These are phyloP conservation scores for Syncephalastrum contaminatum DNA, from an alignment of 371 early-diverging fungal species.

Conservation along the genomic window DNA sequence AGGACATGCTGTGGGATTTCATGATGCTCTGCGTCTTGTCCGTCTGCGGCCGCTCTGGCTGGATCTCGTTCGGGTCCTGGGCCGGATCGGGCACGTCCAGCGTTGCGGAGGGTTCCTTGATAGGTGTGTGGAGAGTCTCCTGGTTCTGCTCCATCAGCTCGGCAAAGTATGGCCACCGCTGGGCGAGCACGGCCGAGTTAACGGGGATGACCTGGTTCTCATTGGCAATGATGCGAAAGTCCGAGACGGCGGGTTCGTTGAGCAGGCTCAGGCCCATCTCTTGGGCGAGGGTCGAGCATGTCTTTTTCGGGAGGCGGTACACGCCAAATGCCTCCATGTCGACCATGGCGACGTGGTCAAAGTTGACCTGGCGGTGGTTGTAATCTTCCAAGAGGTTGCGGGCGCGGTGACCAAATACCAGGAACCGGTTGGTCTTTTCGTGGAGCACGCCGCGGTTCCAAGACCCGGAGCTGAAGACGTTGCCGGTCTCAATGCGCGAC, in stretches of 20 bases:
- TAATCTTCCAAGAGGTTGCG: slow-evolving; percentile 70
- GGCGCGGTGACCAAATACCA: slow-evolving; percentile 68
- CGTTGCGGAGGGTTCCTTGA: not conserved
- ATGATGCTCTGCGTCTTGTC: slow-evolving; percentile 9
- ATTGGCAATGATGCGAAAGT: slow-evolving; percentile 53
- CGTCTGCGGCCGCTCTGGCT: slow-evolving; percentile 6
- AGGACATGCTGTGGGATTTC: slow-evolving; percentile 25
- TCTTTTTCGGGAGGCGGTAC: slow-evolving; percentile 36
- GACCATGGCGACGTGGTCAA: slow-evolving; percentile 55
- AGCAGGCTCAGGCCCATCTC: slow-evolving; percentile 58
- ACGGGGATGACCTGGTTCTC: slow-evolving; percentile 56
- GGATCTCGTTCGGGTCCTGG: not conserved
- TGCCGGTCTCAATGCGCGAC: slow-evolving; percentile 68
- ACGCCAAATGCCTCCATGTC: slow-evolving; percentile 65
- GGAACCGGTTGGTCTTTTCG: slow-evolving; percentile 51
- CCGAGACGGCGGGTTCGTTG: slow-evolving; percentile 54
- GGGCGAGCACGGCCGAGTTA: slow-evolving; percentile 62
- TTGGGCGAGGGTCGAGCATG: slow-evolving; percentile 34
- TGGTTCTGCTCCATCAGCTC: slow-evolving; percentile 36
- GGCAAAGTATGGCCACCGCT: slow-evolving; percentile 66
- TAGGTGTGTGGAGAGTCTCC: slow-evolving; percentile 8
- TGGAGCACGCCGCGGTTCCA: slow-evolving; percentile 80
- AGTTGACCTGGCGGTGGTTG: slow-evolving; percentile 65
- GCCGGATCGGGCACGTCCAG: not conserved
- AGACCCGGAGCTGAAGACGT: slow-evolving; percentile 62